phyloP scores from a whole-genome alignment of 73 alveolate species.

The Diophrys appendiculata region DNA sequence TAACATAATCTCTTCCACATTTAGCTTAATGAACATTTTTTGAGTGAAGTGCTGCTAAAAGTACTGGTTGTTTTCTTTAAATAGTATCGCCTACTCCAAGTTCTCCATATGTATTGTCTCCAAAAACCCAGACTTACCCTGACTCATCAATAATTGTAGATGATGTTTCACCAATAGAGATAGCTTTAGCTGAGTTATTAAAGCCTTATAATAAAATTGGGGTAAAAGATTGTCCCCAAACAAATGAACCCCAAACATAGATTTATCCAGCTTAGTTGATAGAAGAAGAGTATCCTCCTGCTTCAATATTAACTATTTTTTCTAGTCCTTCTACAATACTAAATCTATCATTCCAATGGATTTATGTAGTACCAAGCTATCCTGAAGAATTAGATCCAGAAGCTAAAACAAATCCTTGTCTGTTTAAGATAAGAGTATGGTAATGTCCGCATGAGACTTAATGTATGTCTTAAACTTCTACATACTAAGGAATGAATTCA shows the following conservation, averaged over 20 bases:
- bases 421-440: not conserved
- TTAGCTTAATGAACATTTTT: not conserved
- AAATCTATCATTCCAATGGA: not conserved
- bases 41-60: not conserved
- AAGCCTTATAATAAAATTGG: not conserved
- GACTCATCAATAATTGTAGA: not conserved
- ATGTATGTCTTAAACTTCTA: not conserved
- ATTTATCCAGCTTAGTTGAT: not conserved
- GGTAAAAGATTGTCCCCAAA: not conserved
- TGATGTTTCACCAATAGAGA: not conserved
- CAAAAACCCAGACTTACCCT: not conserved
- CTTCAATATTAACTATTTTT: not conserved
- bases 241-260: not conserved
- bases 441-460: not conserved
- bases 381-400: not conserved
- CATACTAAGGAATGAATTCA: not conserved
- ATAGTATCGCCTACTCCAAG: not conserved
- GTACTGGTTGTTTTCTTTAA: not conserved
- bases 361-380: conserved; percentile 26
- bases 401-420: not conserved
- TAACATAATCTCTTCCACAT: not conserved
- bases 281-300: not conserved
- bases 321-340: not conserved
- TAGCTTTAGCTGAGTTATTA: not conserved
- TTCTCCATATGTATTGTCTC: not conserved